A percentile compares a stretch with the other conserved stretches of the same genome.
Conservation (phyloP, 1,139 yeast genomes). For the Citeromyces hawaiiensis region DNA sequence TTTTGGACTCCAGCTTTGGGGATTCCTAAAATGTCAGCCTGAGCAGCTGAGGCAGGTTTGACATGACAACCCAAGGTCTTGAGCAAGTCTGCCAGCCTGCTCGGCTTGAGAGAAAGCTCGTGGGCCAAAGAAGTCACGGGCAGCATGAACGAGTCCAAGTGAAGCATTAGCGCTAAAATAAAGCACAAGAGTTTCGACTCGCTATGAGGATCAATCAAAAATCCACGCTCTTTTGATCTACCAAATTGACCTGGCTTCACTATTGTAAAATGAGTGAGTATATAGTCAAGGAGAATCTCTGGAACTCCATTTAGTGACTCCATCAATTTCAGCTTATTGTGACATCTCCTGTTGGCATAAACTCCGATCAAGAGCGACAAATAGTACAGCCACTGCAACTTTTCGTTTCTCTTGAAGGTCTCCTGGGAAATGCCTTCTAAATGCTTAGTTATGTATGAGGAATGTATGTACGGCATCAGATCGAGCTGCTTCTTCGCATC, state of each 20-base stretch:
- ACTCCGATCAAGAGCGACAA: conserved; percentile 72
- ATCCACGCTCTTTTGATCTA: conserved; percentile 59
- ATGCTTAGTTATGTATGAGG: conserved; percentile 33
- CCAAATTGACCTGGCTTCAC: conserved; percentile 56
- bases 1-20: conserved; percentile 49
- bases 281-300: conserved; percentile 59
- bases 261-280: conserved; percentile 58
- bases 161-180: conserved; percentile 59
- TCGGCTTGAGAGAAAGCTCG: conserved; percentile 74
- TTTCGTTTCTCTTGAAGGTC: conserved; percentile 33
- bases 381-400: conserved; percentile 61
- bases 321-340: conserved; percentile 44
- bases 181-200: conserved; percentile 81
- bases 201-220: conserved; percentile 69
- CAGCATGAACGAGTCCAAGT: conserved; percentile 61
- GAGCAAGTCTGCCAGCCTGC: conserved; percentile 55
- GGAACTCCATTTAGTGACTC: conserved; percentile 58
- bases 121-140: conserved; percentile 76
- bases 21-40: conserved; percentile 77
- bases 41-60: conserved; percentile 62
- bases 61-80: conserved; percentile 75
- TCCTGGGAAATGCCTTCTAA: conserved; percentile 25
- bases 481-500: conserved; percentile 36
- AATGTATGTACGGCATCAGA: conserved; percentile 45
- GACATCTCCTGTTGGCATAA: conserved; percentile 57